phyloP scores from a whole-genome alignment of 2,329 filamentous ascomycete species.

The Pestalotiopsis sp. region DNA sequence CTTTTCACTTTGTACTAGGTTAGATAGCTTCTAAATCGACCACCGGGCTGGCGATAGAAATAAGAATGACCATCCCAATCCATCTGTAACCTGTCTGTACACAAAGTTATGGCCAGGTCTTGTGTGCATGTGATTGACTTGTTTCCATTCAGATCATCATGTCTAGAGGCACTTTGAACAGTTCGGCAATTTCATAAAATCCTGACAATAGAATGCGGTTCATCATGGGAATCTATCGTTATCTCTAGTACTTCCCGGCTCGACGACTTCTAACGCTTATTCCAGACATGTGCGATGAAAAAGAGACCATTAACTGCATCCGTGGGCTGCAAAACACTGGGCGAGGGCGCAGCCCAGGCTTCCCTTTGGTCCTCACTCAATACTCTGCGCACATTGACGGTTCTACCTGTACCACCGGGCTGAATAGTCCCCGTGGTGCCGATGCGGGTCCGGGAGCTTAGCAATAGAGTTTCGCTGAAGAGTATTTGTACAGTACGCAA shows the following conservation, averaged over 20 bases:
- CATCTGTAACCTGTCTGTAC: background rate
- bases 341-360: background rate
- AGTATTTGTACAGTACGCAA: slow-evolving; percentile 14
- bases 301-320: background rate
- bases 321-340: background rate
- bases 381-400: background rate
- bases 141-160: background rate
- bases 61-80: background rate
- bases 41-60: background rate
- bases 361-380: background rate
- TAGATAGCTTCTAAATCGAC: background rate
- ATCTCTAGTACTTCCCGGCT: slow-evolving; percentile 10
- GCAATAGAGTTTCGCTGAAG: slow-evolving; percentile 9
- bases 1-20: background rate
- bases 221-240: slow-evolving; percentile 14
- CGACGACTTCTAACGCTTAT: slow-evolving; percentile 2
- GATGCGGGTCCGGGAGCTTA: slow-evolving; percentile 5
- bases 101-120: background rate
- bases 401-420: background rate
- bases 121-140: background rate
- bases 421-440: background rate
- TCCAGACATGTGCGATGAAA: background rate
- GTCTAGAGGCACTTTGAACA: background rate
- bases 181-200: background rate
- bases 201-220: background rate